These are phyloP conservation scores for Fomitopsis schrenkii DNA, from an alignment of 1,284 basidiomycete genomes.

Conservation along the genomic window DNA sequence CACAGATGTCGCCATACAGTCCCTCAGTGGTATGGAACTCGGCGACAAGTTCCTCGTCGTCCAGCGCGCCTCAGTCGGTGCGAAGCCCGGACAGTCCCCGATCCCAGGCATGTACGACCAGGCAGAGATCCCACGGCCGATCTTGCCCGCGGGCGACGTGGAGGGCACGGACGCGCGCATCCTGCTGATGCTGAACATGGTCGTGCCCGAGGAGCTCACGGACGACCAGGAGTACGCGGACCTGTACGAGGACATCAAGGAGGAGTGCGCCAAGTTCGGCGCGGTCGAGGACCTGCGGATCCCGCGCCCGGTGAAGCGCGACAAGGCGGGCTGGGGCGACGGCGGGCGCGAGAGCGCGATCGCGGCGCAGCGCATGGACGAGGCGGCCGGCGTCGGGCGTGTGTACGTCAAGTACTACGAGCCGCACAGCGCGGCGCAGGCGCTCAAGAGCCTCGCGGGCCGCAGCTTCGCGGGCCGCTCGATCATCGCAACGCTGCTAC, in stretches of 20 bases:
- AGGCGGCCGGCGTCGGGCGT: slow-evolving; percentile 88
- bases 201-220: slow-evolving; percentile 87
- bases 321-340: slow-evolving; percentile 79
- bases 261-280: slow-evolving; percentile 87
- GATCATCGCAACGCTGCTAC: slow-evolving; percentile 78
- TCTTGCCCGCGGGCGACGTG: slow-evolving; percentile 74
- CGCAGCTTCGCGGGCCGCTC: slow-evolving; percentile 90
- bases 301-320: slow-evolving; percentile 84
- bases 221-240: slow-evolving; percentile 94
- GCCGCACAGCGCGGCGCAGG: slow-evolving; percentile 58
- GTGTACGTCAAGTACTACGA: slow-evolving; percentile 87
- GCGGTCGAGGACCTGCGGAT: slow-evolving; percentile 83
- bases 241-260: slow-evolving; percentile 91
- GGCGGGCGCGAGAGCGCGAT: slow-evolving; percentile 57
- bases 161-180: slow-evolving; percentile 67
- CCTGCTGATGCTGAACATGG: slow-evolving; percentile 99
- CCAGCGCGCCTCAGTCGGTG: slow-evolving; percentile 92
- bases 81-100: slow-evolving; percentile 68
- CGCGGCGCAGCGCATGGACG: slow-evolving; percentile 69
- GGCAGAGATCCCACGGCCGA: slow-evolving; percentile 75
- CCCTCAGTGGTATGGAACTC: slow-evolving; percentile 95
- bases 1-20: slow-evolving; percentile 95
- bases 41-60: slow-evolving; percentile 97
- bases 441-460: slow-evolving; percentile 84
- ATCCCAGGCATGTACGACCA: slow-evolving; percentile 59